Base-by-base conservation (phyloP, 371 early-diverging fungal species). In the Batkoa obscura region DNA sequence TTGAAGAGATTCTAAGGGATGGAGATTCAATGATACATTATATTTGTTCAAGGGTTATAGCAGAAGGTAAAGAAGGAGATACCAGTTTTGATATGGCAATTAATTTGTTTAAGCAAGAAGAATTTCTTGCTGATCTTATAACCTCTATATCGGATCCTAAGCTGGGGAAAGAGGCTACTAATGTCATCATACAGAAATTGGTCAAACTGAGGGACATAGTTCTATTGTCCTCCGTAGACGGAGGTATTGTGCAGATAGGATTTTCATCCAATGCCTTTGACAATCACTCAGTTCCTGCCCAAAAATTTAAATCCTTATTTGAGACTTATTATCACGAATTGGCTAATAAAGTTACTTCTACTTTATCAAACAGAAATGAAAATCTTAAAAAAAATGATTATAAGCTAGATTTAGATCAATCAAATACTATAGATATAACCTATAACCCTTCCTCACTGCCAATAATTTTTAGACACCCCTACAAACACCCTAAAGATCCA, bases 1-100 rank as follows among this genome's bases (percentile, higher is more conserved):
- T 83, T 30, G 55, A 57, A 31, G 82, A 81, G 36, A 52, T 69
- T 34, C 77, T 80, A 62, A 73, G 83, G 9, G 78, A 81, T 57
- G 85, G 81, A 17, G 63, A 59, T 5, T 57, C 61, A 4, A 66
- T 82, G 67, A 56, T 75, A 39, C 41, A 55, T 58, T 37, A 53
- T 60, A 37, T 62, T 60, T n/a, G 50, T 58, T 38, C 61, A 61
- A 55, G 58, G 59, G 23, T 55, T 59, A 41, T 50, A 64, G 42
- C 41, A 43, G 42, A 45, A 47, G 17, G n/a, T 33, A 12, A 43
- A 9, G 59, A 59, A 15, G 57, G 59, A 58, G 69, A 60, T 56
- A 65, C 60, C 23, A 63, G 67, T 39, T 66, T 66, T 36, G 71
- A 72, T 42, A 59, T 63, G 60, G 61, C 68, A 5, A 64, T 72